phyloP scores from a whole-genome alignment of 495 filamentous ascomycete genomes.

The Hapsidospora chrysogenum region DNA sequence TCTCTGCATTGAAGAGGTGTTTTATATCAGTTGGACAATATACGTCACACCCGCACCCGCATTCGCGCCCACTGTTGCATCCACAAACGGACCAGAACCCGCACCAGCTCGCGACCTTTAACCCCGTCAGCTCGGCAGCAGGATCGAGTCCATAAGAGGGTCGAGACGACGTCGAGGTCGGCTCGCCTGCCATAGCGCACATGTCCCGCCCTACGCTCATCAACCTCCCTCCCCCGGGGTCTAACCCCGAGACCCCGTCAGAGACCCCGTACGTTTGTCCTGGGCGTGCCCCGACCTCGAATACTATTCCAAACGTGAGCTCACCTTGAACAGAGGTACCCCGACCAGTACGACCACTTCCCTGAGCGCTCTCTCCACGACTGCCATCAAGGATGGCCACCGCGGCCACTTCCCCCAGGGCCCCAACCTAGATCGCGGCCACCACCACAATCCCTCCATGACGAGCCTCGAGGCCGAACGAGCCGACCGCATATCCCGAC shows the following conservation, averaged over 20 bases:
- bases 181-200: conserved; percentile 24
- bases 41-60: no score
- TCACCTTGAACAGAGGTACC: conserved; percentile 46
- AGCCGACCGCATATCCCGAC: conserved; percentile 81
- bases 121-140: no score
- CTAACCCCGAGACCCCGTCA: conserved; percentile 73
- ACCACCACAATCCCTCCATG: conserved; percentile 41
- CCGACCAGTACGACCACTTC: conserved; percentile 77
- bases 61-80: no score
- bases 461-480: conserved; percentile 76
- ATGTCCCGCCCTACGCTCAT: conserved; percentile 48
- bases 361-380: conserved; percentile 73
- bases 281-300: background rate
- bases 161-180: no score
- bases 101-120: no score
- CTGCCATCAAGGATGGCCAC: conserved; percentile 87
- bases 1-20: no score
- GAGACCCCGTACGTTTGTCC: conserved; percentile 66
- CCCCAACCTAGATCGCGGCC: conserved; percentile 23
- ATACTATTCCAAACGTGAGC: background rate
- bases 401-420: conserved; percentile 47
- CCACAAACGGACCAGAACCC: no score
- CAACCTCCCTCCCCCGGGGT: conserved; percentile 70
- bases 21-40: no score
- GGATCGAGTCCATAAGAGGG: no score